Evolutionary conservation across 768 basidiomycete genomes (phyloP).

Genomic region (Pleurotus tuoliensis): DNA sequence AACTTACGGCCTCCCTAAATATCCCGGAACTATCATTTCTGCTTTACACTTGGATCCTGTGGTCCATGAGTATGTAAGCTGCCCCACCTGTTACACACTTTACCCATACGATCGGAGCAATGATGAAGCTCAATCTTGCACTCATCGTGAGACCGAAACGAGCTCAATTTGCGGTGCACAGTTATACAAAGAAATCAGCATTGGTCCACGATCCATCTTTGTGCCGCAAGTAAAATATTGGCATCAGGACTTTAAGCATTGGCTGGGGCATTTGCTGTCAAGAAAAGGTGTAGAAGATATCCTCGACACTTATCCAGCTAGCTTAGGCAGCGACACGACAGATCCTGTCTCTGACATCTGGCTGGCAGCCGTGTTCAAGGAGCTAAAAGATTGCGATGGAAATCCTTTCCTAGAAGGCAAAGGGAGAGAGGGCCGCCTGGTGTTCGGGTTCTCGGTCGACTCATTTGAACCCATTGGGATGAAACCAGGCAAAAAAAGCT

Average conservation of each 20-base stretch:
- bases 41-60: constrained; percentile 20
- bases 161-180: background rate
- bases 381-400: too few species aligned
- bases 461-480: background rate
- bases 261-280: constrained; percentile 22
- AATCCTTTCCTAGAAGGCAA: too few species aligned
- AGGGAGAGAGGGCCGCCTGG: too few species aligned
- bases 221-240: constrained; percentile 14
- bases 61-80: constrained; percentile 15
- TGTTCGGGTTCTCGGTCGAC: background rate
- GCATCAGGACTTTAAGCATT: constrained; percentile 19
- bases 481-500: background rate
- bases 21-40: background rate
- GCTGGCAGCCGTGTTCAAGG: too few species aligned
- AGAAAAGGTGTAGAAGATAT: constrained; percentile 22
- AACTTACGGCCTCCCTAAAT: background rate
- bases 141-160: background rate
- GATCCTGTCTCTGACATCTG: too few species aligned
- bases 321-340: too few species aligned
- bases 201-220: background rate
- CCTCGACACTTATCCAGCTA: too few species aligned
- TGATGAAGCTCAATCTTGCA: background rate
- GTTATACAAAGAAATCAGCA: constrained; percentile 5
- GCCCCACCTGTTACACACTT: constrained; percentile 19
- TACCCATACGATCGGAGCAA: constrained; percentile 11